Evolutionary conservation across 495 filamentous ascomycete genomes (phyloP).

Genomic region (Pseudevernia furfuracea): DNA sequence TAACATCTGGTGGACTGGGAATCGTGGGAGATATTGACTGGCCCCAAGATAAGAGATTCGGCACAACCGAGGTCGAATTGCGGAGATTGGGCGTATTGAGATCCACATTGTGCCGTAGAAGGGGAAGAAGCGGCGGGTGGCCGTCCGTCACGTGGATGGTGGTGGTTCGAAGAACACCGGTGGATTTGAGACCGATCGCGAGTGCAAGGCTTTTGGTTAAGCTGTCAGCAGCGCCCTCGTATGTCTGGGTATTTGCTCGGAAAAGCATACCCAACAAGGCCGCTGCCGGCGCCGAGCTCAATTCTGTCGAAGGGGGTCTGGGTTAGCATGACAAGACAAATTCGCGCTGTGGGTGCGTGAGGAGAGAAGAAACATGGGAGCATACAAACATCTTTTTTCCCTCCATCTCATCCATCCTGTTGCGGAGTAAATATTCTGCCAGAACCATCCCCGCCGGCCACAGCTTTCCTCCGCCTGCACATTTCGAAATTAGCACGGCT

Average conservation of each 20-base stretch:
- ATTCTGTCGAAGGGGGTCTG: constrained; percentile 49
- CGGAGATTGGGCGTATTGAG: constrained; percentile 52
- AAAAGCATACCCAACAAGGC: constrained; percentile 59
- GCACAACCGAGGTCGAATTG: constrained; percentile 49
- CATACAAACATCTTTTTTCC: constrained; percentile 65
- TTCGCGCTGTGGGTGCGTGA: background rate
- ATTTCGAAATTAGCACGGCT: too few relatives aligned
- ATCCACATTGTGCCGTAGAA: constrained; percentile 77
- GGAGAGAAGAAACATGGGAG: constrained; percentile 9
- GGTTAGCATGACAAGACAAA: constrained; percentile 17
- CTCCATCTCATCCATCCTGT: constrained; percentile 51
- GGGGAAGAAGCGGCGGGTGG: constrained; percentile 66
- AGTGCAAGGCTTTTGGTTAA: constrained; percentile 37
- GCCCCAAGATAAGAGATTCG: constrained; percentile 42
- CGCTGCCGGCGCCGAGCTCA: constrained; percentile 87
- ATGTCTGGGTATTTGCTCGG: background rate
- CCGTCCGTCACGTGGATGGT: constrained; percentile 58
- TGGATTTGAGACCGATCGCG: constrained; percentile 41
- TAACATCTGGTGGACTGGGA: constrained; percentile 55
- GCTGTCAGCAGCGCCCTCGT: constrained; percentile 26
- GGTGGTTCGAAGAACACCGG: background rate
- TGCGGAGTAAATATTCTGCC: constrained; percentile 69
- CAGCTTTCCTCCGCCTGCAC: constrained; percentile 81
- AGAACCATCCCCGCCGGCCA: constrained; percentile 93
- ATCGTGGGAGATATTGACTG: constrained; percentile 7